Conservation (phyloP, 176 grass and related monocot genomes). For the Aegilops bicornis region DNA sequence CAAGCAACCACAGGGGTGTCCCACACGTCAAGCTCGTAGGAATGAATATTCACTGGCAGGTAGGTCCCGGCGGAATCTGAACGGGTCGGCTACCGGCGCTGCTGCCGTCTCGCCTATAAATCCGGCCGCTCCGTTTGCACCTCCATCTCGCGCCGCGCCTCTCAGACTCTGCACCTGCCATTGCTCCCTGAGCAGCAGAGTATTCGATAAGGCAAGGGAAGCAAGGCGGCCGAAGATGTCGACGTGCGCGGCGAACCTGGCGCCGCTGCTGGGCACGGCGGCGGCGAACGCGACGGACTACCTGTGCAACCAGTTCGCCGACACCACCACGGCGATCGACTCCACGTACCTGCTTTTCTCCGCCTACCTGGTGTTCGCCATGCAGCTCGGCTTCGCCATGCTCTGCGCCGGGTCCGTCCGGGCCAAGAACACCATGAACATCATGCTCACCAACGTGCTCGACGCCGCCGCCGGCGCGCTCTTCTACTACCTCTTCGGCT, state of each 20-base stretch:
- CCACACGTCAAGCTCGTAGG: not conserved
- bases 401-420: conserved; percentile 85
- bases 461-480: conserved; percentile 79
- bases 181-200: not conserved
- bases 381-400: conserved; percentile 95
- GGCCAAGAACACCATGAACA: conserved; percentile 98
- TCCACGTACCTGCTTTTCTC: conserved; percentile 89
- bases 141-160: not conserved
- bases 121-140: not conserved
- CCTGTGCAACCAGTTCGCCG: conserved; percentile 64
- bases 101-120: conserved; percentile 40
- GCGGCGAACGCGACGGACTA: conserved; percentile 49
- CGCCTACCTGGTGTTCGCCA: conserved; percentile 85
- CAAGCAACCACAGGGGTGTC: not conserved
- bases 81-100: not conserved
- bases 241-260: conserved; percentile 46
- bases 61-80: not conserved
- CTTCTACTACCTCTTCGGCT: conserved; percentile 97
- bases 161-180: not conserved
- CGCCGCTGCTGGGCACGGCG: conserved; percentile 44
- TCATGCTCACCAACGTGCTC: conserved; percentile 90
- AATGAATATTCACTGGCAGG: conserved; percentile 16
- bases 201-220: not conserved
- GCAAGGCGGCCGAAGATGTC: conserved; percentile 23
- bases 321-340: conserved; percentile 64